Evolutionary conservation across 345 rosid genomes (phyloP), one percentile per base, ranked within the genome.

Genomic region (Cochlearia excelsa): DNA sequence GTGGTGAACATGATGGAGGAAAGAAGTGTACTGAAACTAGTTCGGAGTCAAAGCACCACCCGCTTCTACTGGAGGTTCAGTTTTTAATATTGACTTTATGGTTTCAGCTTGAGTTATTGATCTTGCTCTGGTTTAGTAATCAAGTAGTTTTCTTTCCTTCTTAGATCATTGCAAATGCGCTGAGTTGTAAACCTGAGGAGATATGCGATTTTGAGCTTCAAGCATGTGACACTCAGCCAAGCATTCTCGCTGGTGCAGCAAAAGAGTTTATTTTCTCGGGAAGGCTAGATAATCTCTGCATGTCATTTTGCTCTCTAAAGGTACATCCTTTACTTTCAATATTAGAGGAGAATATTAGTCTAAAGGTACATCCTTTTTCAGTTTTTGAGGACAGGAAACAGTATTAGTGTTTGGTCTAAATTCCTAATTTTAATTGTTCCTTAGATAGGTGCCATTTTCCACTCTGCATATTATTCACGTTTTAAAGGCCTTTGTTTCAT

Each of bases 201-300:
- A 93, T 89, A 66, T 83, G 80, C 51, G 99, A 93, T 73, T 89
- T 90, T 80, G 99, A 93, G 72, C 73, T 93, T 71, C 97, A 93
- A 85, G 95, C 87, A 54, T 93, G 99, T 57, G 99, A 93, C 70
- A 87, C 97, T 50, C 99, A 93, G 73, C 95, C 90, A 33, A 87
- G 96, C 75, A 51, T 78, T 65, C 75, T 84, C 44, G 99, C 73
- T 40, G 97, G 97, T 74, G 95, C 87, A 67, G 61, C 80, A 33
- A 87, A 89, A 74, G 96, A 94, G 74, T 94, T 94, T 63, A 48
- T 94, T 66, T 94, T 81, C 73, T 87, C 97, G 0, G 99, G 99
- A 75, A 84, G 99, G 75, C 97, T 90, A 7, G 99, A 94, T 74
- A 94, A 94, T 69, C 97, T 94, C 44, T 93, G 99, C 92, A 85